Percentiles rank a stretch among this genome's conserved stretches.
phyloP scores from a whole-genome alignment of 768 basidiomycete genomes.

The Pleurotus ostreatus region DNA sequence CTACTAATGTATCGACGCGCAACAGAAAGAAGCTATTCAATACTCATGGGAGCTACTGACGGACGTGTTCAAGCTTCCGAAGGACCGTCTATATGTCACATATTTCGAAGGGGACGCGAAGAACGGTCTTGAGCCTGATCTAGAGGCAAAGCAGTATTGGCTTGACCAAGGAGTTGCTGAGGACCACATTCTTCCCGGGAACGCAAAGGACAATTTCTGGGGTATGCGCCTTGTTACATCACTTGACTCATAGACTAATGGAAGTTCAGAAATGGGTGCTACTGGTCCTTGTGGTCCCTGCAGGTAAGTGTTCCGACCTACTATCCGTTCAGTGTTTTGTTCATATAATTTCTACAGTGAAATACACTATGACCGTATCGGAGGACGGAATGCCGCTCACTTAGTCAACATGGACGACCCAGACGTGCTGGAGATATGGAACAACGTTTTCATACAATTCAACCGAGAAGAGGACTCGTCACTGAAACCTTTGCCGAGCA shows the following conservation, averaged over 20 bases:
- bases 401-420: slow-evolving; percentile 97
- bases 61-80: slow-evolving; percentile 79
- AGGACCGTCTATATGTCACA: slow-evolving; percentile 92
- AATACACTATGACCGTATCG: slow-evolving; percentile 95
- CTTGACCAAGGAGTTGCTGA: slow-evolving; percentile 83
- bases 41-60: slow-evolving; percentile 97
- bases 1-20: neutral
- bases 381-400: slow-evolving; percentile 90
- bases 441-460: slow-evolving; percentile 99
- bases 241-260: too few relatives aligned
- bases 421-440: slow-evolving; percentile 98
- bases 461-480: slow-evolving; percentile 90
- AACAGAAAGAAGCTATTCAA: slow-evolving; percentile 84
- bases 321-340: neutral
- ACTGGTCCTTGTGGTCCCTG: slow-evolving; percentile 98
- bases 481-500: slow-evolving; percentile 76
- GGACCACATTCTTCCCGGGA: slow-evolving; percentile 89
- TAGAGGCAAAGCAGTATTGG: slow-evolving; percentile 88
- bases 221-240: slow-evolving; percentile 44
- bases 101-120: slow-evolving; percentile 96
- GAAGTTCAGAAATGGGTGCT: slow-evolving; percentile 84
- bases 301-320: slow-evolving; percentile 43
- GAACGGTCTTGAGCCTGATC: slow-evolving; percentile 81
- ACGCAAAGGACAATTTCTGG: slow-evolving; percentile 99
- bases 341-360: slow-evolving; percentile 48